Base-by-base conservation (phyloP, 164 flowering plant species). In the Dillenia turbinata region DNA sequence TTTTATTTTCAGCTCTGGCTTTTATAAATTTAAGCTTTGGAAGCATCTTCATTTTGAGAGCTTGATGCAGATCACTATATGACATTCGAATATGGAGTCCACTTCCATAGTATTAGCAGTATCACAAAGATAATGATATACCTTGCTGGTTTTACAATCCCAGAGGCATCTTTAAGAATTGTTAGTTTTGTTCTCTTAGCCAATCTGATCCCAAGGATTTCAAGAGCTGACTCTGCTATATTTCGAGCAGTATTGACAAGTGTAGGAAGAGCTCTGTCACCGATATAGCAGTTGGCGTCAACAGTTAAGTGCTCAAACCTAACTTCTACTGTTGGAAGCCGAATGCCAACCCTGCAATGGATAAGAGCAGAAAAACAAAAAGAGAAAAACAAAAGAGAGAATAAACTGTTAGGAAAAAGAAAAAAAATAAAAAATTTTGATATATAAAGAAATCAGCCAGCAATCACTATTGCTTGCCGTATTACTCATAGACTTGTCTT, bases 101-200 rank as follows among this genome's bases (percentile, higher is more conserved):
- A 19, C 22, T 19, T 19, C 22, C 22, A 19, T 1, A 19, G 22
- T 19, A 19, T 19, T 19, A 19, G 22, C 22, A 19, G 22, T 19
- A 19, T 19, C 22, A 19, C 22, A 19, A 1, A 19, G 1, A 1
- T 19, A 63, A 15, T 5, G n/a, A 48, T 9, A 13, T 61, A 90
- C 98, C 97, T 90, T 26, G 97, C 82, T 13, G 97, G 98, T 67
- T 86, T 94, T 5, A 91, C 73, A 44, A 91, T 84, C 11, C 97
- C 98, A 8, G 91, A 87, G 45, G 65, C 89, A 76, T 87, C 88
- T 75, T 87, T 91, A 43, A 91, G 93, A 47, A 94, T 89, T 8
- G 86, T 89, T 49, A 91, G 79, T 24, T 84, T 85, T 13, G 91
- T 84, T 60, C 65, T 81, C 67, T 84, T 82, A 8, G 93, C 86